Percentiles rank a stretch among this genome's conserved stretches.
Conservation (phyloP, 495 filamentous ascomycete genomes). For the Umbilicaria muhlenbergii region DNA sequence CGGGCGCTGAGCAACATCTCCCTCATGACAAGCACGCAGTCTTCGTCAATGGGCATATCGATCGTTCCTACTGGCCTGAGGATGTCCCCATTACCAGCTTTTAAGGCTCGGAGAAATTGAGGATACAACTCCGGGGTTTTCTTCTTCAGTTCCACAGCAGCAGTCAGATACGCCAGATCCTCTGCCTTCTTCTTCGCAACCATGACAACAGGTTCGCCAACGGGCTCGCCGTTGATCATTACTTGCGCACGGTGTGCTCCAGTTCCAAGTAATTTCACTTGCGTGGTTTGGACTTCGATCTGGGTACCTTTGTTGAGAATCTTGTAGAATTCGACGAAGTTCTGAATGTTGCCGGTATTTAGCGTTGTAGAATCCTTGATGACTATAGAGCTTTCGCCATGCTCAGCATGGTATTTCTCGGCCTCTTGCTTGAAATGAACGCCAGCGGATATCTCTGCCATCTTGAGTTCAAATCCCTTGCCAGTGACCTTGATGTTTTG, state of each 20-base stretch:
- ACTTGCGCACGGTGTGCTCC: constrained; percentile 13
- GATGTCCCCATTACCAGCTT: constrained; percentile 24
- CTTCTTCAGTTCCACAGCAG: constrained; percentile 24
- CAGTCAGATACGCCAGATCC: constrained; percentile 22
- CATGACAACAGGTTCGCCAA: constrained; percentile 23
- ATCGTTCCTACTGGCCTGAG: constrained; percentile 18
- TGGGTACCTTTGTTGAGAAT: constrained; percentile 11
- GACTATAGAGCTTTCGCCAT: constrained; percentile 20
- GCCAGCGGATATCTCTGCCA: constrained; percentile 23
- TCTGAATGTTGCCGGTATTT: constrained; percentile 22
- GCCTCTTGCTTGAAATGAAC: constrained; percentile 27
- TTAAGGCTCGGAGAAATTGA: constrained; percentile 24
- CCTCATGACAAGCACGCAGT: constrained; percentile 24
- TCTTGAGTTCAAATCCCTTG: constrained; percentile 10
- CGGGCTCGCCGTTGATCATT: constrained; percentile 16
- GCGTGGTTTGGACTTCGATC: constrained; percentile 16
- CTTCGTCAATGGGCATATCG: constrained; percentile 19
- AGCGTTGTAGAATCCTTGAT: constrained; percentile 22
- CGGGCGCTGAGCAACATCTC: constrained; percentile 24
- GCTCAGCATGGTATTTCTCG: constrained; percentile 24
- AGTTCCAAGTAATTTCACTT: neutral
- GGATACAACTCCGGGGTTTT: constrained; percentile 19
- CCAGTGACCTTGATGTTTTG: constrained; percentile 23
- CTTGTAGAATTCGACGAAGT: constrained; percentile 28
- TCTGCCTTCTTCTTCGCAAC: constrained; percentile 23